A percentile compares a stretch with the other conserved stretches of the same genome.
These are phyloP conservation scores for Pythium aphanidermatum DNA, from an alignment of 352 stramenopile species.

Conservation along the genomic window DNA sequence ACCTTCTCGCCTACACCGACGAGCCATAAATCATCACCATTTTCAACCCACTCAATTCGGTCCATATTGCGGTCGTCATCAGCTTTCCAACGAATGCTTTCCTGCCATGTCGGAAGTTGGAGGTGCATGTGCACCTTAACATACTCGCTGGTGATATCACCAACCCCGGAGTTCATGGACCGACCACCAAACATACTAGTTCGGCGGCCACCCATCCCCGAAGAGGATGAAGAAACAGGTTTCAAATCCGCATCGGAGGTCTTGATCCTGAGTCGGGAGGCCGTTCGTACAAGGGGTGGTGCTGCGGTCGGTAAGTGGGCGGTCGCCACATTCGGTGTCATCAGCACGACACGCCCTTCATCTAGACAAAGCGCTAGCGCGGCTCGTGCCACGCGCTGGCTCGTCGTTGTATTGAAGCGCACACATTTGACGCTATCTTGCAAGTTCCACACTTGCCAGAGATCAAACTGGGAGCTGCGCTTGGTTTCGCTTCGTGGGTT, in stretches of 20 bases:
- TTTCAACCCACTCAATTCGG: slow-evolving; percentile 72
- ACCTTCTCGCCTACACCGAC: slow-evolving; percentile 61
- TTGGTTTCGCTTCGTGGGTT: slow-evolving; percentile 22
- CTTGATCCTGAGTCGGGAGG: slow-evolving; percentile 18
- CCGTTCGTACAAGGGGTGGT: slow-evolving; percentile 7
- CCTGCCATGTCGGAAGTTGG: slow-evolving; percentile 54
- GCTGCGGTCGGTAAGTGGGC: slow-evolving; percentile 9
- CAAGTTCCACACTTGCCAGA: slow-evolving; percentile 67
- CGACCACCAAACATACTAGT: slow-evolving; percentile 9
- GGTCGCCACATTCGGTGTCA: slow-evolving; percentile 31
- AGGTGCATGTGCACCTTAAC: slow-evolving; percentile 67
- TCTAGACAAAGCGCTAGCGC: slow-evolving; percentile 57
- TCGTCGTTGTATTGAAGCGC: slow-evolving; percentile 42
- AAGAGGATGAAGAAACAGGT: slow-evolving; percentile 13
- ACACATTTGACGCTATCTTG: slow-evolving; percentile 41
- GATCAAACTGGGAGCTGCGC: slow-evolving; percentile 40
- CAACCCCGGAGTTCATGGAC: not conserved
- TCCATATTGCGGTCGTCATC: slow-evolving; percentile 48
- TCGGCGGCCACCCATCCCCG: slow-evolving; percentile 1
- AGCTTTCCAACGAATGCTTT: slow-evolving; percentile 64
- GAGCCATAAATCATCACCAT: slow-evolving; percentile 62
- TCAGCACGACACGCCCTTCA: slow-evolving; percentile 53
- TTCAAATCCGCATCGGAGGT: slow-evolving; percentile 8
- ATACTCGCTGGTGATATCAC: slow-evolving; percentile 34
- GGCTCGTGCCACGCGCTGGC: slow-evolving; percentile 39